Evolutionary conservation across 1,139 yeast species (phyloP).

Genomic region (Sugiyamaella grinbergsii): DNA sequence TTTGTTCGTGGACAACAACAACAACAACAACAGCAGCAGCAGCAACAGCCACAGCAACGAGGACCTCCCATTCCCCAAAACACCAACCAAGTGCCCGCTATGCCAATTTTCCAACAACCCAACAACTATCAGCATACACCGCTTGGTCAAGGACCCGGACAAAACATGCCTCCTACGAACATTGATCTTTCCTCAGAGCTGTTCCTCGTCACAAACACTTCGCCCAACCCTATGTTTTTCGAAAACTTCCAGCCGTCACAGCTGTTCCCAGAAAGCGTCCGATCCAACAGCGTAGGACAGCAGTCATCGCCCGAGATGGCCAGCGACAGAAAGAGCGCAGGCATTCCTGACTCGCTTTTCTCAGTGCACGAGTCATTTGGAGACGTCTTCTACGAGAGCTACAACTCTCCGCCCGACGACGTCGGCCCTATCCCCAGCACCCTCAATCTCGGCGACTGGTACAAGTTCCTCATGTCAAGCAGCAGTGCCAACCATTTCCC

Average conservation of each 20-base stretch:
- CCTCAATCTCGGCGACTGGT: constrained; percentile 46
- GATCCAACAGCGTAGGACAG: constrained; percentile 23
- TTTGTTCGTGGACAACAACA: constrained; percentile 14
- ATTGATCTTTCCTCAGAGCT: constrained; percentile 37
- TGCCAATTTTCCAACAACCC: constrained; percentile 10
- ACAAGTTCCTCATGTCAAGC: constrained; percentile 37
- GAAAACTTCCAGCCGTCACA: constrained; percentile 45
- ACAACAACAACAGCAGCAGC: constrained; percentile 1
- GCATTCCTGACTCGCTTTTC: constrained; percentile 19
- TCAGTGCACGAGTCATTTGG: constrained; percentile 22
- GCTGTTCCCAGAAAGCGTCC: constrained; percentile 41
- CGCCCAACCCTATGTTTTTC: constrained; percentile 36
- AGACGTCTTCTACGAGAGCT: constrained; percentile 21
- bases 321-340: constrained; percentile 8
- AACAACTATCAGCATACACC: constrained; percentile 13
- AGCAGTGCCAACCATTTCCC: constrained; percentile 18
- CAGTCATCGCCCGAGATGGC: constrained; percentile 21
- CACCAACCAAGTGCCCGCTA: constrained; percentile 14
- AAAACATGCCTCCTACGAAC: constrained; percentile 7
- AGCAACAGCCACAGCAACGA: constrained; percentile 19
- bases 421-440: constrained; percentile 37
- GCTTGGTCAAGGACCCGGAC: constrained; percentile 6
- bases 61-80: no score
- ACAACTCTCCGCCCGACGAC: constrained; percentile 29
- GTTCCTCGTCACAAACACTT: constrained; percentile 41